Evolutionary conservation across 2,329 filamentous ascomycete genomes (phyloP).

Genomic region (Xylariomycetidae sp.): DNA sequence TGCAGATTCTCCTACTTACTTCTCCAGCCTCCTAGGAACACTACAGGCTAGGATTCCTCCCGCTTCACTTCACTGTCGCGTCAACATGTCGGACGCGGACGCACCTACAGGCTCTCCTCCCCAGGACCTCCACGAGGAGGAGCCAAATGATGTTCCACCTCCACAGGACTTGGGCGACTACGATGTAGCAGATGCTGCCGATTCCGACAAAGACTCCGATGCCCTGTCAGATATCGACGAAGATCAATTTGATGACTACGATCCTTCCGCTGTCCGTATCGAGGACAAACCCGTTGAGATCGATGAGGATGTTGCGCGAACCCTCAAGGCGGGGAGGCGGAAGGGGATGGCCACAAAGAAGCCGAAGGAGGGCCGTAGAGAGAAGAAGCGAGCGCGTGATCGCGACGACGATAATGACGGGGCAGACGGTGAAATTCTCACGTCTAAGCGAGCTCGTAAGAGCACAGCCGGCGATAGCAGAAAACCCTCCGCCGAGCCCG

Average conservation of each 20-base stretch:
- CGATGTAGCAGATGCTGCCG: conserved; percentile 35
- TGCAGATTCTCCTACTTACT: no score
- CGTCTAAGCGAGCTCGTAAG: conserved; percentile 45
- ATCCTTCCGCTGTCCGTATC: conserved; percentile 58
- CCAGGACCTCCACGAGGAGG: conserved; percentile 22
- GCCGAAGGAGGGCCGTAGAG: conserved; percentile 67
- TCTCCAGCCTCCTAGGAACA: no score
- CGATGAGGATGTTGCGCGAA: conserved; percentile 60
- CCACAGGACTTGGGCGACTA: conserved; percentile 34
- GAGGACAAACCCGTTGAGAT: conserved; percentile 63
- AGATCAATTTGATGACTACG: conserved; percentile 66
- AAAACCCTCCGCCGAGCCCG: conserved; percentile 50
- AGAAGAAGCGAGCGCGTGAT: conserved; percentile 58
- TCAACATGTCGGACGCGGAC: conserved; percentile 43
- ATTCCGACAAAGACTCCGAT: conserved; percentile 54
- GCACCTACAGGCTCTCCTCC: conserved; percentile 35
- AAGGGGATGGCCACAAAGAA: conserved; percentile 67
- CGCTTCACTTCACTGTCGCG: no score
- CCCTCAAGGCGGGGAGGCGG: conserved; percentile 60
- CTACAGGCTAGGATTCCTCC: no score
- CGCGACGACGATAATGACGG: conserved; percentile 45
- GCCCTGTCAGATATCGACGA: conserved; percentile 65
- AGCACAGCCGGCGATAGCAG: conserved; percentile 35
- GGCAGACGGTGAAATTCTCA: conserved; percentile 38
- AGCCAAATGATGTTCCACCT: conserved; percentile 23